phyloP scores from a whole-genome alignment of 2,329 filamentous ascomycete genomes.

The Lasiodiplodia sp. region DNA sequence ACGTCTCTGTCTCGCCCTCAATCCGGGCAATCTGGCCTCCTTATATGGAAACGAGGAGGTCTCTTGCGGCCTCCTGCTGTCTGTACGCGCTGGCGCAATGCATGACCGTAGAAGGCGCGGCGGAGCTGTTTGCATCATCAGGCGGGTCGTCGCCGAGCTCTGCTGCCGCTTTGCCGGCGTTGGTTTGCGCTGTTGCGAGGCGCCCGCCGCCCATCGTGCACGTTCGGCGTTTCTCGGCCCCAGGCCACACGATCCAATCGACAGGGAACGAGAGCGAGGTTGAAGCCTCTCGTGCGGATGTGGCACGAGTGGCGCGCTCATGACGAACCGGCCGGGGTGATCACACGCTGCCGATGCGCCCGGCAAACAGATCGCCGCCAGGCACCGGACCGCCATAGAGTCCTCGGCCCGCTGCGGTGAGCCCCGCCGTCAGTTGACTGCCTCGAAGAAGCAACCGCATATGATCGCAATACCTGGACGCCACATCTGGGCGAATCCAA shows the following conservation, averaged over 20 bases:
- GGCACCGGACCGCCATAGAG: background rate
- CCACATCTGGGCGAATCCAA: background rate
- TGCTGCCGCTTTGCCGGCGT: conserved; percentile 16
- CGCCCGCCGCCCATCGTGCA: background rate
- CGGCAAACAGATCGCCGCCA: conserved; percentile 17
- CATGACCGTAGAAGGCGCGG: conserved; percentile 16
- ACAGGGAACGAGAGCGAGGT: background rate
- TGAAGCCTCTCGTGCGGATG: conserved; percentile 9
- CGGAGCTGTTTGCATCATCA: conserved; percentile 26
- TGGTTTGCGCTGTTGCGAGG: background rate
- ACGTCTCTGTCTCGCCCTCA: background rate
- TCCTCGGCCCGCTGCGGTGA: conserved; percentile 7
- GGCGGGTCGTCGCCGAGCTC: conserved; percentile 16
- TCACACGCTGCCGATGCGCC: conserved; percentile 14
- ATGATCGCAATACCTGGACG: conserved; percentile 13
- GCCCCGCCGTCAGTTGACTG: conserved; percentile 24
- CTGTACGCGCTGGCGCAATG: background rate
- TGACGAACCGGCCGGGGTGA: conserved; percentile 25
- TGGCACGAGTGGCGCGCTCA: conserved; percentile 19
- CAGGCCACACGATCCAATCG: conserved; percentile 10
- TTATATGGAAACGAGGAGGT: conserved; percentile 10
- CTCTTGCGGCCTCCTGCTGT: conserved; percentile 1
- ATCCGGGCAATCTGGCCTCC: background rate
- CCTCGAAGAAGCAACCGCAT: background rate
- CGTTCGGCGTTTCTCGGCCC: conserved; percentile 8